phyloP scores from a whole-genome alignment of 2,329 filamentous ascomycete genomes.

The Elsinoe necatrix region DNA sequence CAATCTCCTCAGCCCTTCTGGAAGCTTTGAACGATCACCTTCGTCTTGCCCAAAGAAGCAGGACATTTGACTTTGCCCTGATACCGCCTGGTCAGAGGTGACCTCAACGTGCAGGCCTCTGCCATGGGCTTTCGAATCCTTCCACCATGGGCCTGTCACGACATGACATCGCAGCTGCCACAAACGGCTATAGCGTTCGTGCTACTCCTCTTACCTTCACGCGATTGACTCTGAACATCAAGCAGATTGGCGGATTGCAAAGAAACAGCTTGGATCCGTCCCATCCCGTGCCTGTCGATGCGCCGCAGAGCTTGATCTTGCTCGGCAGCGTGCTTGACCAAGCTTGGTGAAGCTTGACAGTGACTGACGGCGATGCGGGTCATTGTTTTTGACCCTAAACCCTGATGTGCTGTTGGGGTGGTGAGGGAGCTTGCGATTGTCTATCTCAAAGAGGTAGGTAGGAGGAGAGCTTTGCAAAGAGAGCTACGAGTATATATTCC shows the following conservation, averaged over 20 bases:
- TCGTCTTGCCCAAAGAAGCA: constrained; percentile 7
- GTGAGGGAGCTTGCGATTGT: not conserved
- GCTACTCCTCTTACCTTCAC: not conserved
- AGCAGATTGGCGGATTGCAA: not conserved
- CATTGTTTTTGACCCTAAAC: not conserved
- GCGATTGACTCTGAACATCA: not conserved
- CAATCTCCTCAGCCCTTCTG: constrained; percentile 1
- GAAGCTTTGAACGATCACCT: constrained; percentile 12
- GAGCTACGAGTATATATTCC: not conserved
- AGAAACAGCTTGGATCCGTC: not conserved
- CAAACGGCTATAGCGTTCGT: not conserved
- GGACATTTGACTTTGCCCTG: not conserved
- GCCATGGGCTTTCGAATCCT: not conserved
- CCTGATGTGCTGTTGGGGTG: not conserved
- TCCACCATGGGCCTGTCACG: not conserved
- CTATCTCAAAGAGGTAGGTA: constrained; percentile 6
- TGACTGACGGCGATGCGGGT: constrained; percentile 18
- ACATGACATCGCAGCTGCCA: not conserved
- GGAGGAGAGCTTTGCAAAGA: not conserved
- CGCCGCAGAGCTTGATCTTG: constrained; percentile 3
- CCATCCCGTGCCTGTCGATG: constrained; percentile 5
- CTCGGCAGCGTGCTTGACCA: constrained; percentile 11
- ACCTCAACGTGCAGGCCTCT: not conserved
- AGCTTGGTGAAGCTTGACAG: constrained; percentile 21
- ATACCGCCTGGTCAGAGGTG: not conserved